Percentiles rank a stretch among this genome's conserved stretches.
phyloP scores from a whole-genome alignment of 306 rosid genomes.

The Delonix regia region DNA sequence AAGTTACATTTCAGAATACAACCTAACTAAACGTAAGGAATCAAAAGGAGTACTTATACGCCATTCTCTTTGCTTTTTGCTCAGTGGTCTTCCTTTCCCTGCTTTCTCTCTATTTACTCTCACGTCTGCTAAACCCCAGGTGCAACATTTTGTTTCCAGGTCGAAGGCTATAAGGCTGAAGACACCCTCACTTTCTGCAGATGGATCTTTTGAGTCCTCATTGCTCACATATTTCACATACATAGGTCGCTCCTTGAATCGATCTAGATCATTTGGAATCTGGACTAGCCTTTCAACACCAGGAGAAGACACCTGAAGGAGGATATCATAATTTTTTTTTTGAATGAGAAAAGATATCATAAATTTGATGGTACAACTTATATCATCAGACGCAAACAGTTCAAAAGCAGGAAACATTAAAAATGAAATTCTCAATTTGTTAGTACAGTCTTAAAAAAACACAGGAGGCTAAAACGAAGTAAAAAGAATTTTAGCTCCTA shows the following conservation, averaged over 20 bases:
- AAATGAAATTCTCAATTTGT: constrained; percentile 4
- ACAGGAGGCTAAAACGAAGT: neutral
- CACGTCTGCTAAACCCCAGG: constrained; percentile 88
- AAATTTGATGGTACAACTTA: neutral
- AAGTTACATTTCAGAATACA: constrained; percentile 65
- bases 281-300: constrained; percentile 88
- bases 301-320: constrained; percentile 90
- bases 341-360: too few relatives aligned
- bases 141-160: constrained; percentile 72
- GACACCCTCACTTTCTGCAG: constrained; percentile 75
- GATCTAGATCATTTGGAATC: constrained; percentile 79
- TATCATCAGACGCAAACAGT: constrained; percentile 1
- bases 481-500: neutral
- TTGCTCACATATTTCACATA: constrained; percentile 66
- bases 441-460: constrained; percentile 16
- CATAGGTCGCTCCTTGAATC: constrained; percentile 84
- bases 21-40: constrained; percentile 70
- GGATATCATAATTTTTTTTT: constrained; percentile 7
- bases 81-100: constrained; percentile 95
- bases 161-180: constrained; percentile 80
- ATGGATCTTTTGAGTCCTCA: constrained; percentile 44
- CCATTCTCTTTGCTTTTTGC: constrained; percentile 89
- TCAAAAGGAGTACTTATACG: constrained; percentile 73
- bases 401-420: neutral
- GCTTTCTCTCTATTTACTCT: constrained; percentile 80